Percentiles rank a stretch among this genome's conserved stretches.
Evolutionary conservation across 371 early-diverging fungal species (phyloP).

Genomic region (Entomophthora muscae): DNA sequence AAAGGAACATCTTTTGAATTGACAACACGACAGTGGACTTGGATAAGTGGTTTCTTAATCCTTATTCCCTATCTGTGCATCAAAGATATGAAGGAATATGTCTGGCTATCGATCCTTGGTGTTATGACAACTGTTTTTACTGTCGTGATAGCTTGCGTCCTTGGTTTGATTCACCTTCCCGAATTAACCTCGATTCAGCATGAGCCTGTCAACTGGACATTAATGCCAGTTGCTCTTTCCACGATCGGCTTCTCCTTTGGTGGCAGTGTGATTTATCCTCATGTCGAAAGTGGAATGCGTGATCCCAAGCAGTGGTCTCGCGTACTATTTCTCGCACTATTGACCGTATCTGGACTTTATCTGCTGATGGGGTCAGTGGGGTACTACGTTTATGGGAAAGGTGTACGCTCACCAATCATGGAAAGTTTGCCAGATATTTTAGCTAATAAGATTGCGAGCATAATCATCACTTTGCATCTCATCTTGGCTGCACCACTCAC

Average conservation of each 20-base stretch:
- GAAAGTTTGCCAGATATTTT: slow-evolving; percentile 43
- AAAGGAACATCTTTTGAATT: background rate
- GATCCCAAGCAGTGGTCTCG: slow-evolving; percentile 50
- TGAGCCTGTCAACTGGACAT: background rate
- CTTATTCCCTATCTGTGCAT: background rate
- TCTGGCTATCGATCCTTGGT: slow-evolving; percentile 25
- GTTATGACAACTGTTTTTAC: slow-evolving; percentile 29
- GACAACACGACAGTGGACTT: background rate
- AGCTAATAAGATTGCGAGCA: slow-evolving; percentile 39
- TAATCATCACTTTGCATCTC: slow-evolving; percentile 61
- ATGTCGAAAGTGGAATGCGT: slow-evolving; percentile 21
- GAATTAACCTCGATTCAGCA: slow-evolving; percentile 7
- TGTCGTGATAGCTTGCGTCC: slow-evolving; percentile 20
- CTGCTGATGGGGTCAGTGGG: slow-evolving; percentile 53
- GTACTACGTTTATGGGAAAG: slow-evolving; percentile 60
- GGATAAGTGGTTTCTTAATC: background rate
- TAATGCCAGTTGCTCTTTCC: slow-evolving; percentile 14
- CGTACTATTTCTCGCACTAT: slow-evolving; percentile 46
- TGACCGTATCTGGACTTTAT: slow-evolving; percentile 57
- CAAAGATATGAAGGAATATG: background rate
- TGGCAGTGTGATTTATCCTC: slow-evolving; percentile 57
- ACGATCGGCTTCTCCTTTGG: slow-evolving; percentile 63
- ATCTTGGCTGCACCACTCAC: slow-evolving; percentile 63
- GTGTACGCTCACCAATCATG: slow-evolving; percentile 45
- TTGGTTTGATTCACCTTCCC: slow-evolving; percentile 14